A percentile compares a stretch with the other conserved stretches of the same genome.
These are phyloP conservation scores for Blastomyces gilchristii DNA, from an alignment of 2,329 filamentous ascomycete species.

Conservation along the genomic window DNA sequence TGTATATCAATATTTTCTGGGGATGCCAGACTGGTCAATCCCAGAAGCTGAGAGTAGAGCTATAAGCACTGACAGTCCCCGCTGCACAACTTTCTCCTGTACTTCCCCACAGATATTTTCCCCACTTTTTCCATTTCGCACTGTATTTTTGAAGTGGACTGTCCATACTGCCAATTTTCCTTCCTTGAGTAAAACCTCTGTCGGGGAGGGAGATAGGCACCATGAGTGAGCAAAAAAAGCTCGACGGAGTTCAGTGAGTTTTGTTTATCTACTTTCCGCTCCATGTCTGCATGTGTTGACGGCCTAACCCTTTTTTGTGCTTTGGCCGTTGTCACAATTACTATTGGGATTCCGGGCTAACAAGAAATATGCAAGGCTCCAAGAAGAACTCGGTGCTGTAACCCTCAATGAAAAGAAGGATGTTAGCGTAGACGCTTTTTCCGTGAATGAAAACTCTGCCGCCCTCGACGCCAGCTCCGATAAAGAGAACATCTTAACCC, in stretches of 20 bases:
- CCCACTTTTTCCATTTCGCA: neutral
- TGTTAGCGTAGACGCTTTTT: neutral
- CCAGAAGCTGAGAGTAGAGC: neutral
- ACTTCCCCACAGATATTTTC: neutral
- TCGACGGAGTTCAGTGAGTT: neutral
- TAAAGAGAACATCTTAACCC: constrained; percentile 18
- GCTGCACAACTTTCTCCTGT: neutral
- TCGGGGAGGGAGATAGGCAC: neutral
- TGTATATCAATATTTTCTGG: neutral
- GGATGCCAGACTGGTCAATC: neutral
- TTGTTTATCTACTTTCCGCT: neutral
- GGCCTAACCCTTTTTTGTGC: neutral
- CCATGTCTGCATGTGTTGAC: neutral
- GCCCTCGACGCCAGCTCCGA: neutral
- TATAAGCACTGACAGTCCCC: neutral
- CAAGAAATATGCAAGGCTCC: neutral
- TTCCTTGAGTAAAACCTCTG: neutral
- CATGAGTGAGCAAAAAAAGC: constrained; percentile 3
- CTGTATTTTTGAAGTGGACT: neutral
- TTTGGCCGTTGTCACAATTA: neutral
- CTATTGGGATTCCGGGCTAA: neutral
- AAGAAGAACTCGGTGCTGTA: neutral
- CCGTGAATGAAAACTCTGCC: neutral
- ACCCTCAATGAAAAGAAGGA: constrained; percentile 4
- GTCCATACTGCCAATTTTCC: neutral